Evolutionary conservation across 1,284 basidiomycete species (phyloP).

Genomic region (Volvariella volvacea): DNA sequence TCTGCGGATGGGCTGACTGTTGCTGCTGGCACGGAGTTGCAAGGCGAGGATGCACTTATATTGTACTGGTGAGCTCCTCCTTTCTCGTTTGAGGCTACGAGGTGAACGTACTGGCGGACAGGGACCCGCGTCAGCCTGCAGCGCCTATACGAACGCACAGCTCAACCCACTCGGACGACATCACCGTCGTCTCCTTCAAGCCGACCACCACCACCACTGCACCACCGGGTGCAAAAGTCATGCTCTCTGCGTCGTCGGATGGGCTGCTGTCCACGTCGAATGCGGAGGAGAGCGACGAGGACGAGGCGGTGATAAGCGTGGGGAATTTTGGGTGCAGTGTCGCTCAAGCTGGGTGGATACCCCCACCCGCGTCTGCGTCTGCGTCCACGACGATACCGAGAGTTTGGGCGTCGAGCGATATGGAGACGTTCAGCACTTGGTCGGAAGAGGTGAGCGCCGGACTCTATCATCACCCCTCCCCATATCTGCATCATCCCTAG

Average conservation of each 20-base stretch:
- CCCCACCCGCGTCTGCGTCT: slow-evolving; percentile 16
- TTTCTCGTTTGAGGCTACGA: neutral
- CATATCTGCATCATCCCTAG: neutral
- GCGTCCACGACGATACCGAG: slow-evolving; percentile 21
- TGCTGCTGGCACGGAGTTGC: slow-evolving; percentile 65
- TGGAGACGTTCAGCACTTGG: slow-evolving; percentile 81
- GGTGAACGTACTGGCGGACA: slow-evolving; percentile 18
- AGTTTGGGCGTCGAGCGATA: slow-evolving; percentile 75
- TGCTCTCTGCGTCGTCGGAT: slow-evolving; percentile 69
- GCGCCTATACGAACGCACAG: slow-evolving; percentile 31
- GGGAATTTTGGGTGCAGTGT: slow-evolving; percentile 73
- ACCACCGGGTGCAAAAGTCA: slow-evolving; percentile 22
- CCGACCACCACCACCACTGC: slow-evolving; percentile 16
- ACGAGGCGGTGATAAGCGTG: slow-evolving; percentile 63
- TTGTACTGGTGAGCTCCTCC: slow-evolving; percentile 56
- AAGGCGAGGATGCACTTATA: slow-evolving; percentile 64
- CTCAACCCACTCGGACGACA: slow-evolving; percentile 74
- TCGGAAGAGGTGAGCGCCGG: slow-evolving; percentile 47
- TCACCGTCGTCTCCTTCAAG: slow-evolving; percentile 58
- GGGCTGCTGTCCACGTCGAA: slow-evolving; percentile 65
- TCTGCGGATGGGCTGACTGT: slow-evolving; percentile 59
- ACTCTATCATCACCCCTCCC: too few relatives aligned
- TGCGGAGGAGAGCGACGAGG: slow-evolving; percentile 64
- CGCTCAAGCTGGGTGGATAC: slow-evolving; percentile 66
- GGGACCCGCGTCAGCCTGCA: slow-evolving; percentile 44